These are phyloP conservation scores for Diplotaxis tenuifolia DNA, from an alignment of 345 rosid species.

Conservation along the genomic window DNA sequence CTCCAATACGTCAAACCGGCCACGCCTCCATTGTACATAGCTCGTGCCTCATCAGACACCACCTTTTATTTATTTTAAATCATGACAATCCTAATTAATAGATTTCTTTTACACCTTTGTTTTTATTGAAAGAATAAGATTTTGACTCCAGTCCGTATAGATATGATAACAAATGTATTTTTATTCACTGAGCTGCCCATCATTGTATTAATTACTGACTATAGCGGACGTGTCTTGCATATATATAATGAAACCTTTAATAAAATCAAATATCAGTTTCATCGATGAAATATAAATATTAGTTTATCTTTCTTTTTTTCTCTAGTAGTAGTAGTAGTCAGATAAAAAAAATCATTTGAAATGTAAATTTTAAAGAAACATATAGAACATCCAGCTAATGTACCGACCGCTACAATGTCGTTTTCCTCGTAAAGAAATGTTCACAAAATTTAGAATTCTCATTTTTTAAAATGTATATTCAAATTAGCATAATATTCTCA, in stretches of 20 bases:
- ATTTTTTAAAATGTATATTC: neutral
- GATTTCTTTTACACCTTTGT: constrained; percentile 14
- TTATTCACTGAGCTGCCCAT: constrained; percentile 23
- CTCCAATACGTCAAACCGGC: constrained; percentile 81
- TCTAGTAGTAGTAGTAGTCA: no score
- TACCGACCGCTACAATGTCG: constrained; percentile 11
- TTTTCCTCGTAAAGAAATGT: constrained; percentile 20
- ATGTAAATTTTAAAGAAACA: neutral
- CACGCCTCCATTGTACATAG: constrained; percentile 72
- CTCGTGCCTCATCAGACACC: constrained; percentile 78
- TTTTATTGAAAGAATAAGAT: neutral
- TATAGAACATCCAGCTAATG: constrained; percentile 2
- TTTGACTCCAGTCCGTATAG: neutral
- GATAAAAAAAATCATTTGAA: constrained; percentile 1
- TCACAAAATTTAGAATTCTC: neutral
- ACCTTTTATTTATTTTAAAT: constrained; percentile 38
- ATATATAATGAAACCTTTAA: neutral
- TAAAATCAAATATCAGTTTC: neutral
- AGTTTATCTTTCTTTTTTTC: neutral
- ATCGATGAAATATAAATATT: neutral
- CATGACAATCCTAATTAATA: neutral
- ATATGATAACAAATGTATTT: neutral
- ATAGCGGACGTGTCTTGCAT: neutral
- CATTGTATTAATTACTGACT: neutral
- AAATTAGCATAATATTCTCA: constrained; percentile 21